Conservation (phyloP, 805 yeast species). For the Yamadazyma ubonensis region DNA sequence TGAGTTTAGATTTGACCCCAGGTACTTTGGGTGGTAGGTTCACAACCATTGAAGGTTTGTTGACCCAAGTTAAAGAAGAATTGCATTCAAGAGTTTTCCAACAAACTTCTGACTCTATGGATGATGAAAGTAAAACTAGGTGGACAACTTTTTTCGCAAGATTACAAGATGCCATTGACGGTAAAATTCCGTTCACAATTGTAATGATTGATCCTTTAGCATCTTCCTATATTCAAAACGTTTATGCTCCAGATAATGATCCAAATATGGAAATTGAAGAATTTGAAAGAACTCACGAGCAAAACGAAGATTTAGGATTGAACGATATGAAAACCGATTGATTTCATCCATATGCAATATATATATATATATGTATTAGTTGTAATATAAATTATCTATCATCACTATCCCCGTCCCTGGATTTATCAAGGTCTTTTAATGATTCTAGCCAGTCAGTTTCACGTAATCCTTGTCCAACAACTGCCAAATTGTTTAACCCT, state of each 20-base stretch:
- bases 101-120: slow-evolving; percentile 91
- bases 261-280: slow-evolving; percentile 94
- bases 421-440: slow-evolving; percentile 19
- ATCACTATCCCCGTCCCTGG: slow-evolving; percentile 1
- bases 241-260: slow-evolving; percentile 98
- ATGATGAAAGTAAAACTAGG: slow-evolving; percentile 65
- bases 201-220: slow-evolving; percentile 94
- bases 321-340: slow-evolving; percentile 46
- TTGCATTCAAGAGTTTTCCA: slow-evolving; percentile 80
- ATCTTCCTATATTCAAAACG: slow-evolving; percentile 92
- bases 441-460: slow-evolving; percentile 28
- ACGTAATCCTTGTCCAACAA: slow-evolving; percentile 26
- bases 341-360: not conserved
- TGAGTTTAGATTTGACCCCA: slow-evolving; percentile 84
- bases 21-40: slow-evolving; percentile 98
- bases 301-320: slow-evolving; percentile 90
- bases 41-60: slow-evolving; percentile 92
- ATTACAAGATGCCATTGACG: slow-evolving; percentile 76
- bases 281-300: slow-evolving; percentile 82
- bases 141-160: slow-evolving; percentile 80
- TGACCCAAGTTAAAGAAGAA: slow-evolving; percentile 87
- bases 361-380: slow-evolving; percentile 1
- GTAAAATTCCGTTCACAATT: slow-evolving; percentile 79
- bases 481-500: slow-evolving; percentile 18
- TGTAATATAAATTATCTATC: not conserved